Base-by-base conservation (phyloP, 257 asterid genomes). In the Ligustrum vulgare region DNA sequence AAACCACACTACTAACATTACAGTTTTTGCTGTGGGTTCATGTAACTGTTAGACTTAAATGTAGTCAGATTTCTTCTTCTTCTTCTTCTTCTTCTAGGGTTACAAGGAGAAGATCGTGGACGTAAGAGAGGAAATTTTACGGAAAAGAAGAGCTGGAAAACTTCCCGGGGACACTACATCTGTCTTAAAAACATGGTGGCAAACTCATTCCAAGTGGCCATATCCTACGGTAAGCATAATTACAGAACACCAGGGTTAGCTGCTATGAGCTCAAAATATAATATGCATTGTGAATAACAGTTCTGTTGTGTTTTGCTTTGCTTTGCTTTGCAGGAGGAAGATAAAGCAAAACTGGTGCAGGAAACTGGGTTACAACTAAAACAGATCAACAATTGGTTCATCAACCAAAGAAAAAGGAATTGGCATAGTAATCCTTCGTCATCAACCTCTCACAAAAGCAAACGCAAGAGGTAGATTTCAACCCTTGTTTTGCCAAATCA, bases 361-460 rank as follows among this genome's bases (percentile, higher is more conserved):
- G 98, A 93, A 83, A 93, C 98, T 0, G 98, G 98, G 18, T 75
- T 93, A 88, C 98, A 93, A 79, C 88, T 93, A 71, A 93, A 93
- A 71, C 98, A 93, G 87, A 89, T 93, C 0, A 93, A 93, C 81
- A 93, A 93, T 70, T 93, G 98, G 98, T 93, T 93, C 90, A 93
- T 93, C 87, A 93, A 93, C 87, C 98, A 93, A 81, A 78, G 98
- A 78, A 93, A 93, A 76, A 91, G 98, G 85, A 93, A 93, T 66
- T 93, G 98, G 98, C 97, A 93, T 72, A 93, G 87, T 89, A 91
- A 93, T 70, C 89, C 96, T 72, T 93, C 98, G 0, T 82, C 97
- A 0, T 91, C 98, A 2, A 72, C 98, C 71, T 80, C 97, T 54
- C 96, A 86, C 74, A 93, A 93, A 74, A 93, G 92, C 96, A 93